Evolutionary conservation across 306 rosid species (phyloP), one percentile per base, ranked within the genome.

Genomic region (Cajanus cajan): DNA sequence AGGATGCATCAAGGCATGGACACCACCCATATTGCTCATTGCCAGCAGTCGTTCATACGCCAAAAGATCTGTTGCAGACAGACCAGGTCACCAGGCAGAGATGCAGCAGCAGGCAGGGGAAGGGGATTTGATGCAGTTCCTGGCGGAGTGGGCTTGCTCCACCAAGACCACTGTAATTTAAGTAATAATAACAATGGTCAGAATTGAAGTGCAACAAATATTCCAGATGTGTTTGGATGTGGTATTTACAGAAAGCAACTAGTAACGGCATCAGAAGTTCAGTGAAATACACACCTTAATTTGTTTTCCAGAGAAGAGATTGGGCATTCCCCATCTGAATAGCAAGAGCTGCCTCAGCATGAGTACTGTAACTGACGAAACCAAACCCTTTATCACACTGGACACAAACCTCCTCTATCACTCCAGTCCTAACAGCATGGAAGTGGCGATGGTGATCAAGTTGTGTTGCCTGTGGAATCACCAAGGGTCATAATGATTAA

Each of bases 351-450:
- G 98, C 98, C 90, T 95, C 98, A 3, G 92, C 86, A 45, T 92
- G 98, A 22, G 88, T 85, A 82, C 85, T 87, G 66, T 82, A 95
- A 80, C 98, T 89, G 87, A 95, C 98, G 79, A 95, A 95, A 58
- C 98, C 98, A 90, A 95, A 95, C 44, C 98, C 98, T 76, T 95
- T 95, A 51, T 95, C 98, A 33, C 97, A 92, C 85, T 95, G 98
- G 63, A 95, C 90, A 48, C 98, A 92, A 8, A 95, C 97, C 88
- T 95, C 98, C 86, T 95, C 98, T 55, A 95, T 89, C 36, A 91
- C 88, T 33, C 98, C 98, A 83, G 96, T 94, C 70, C 98, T 97
- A 82, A 94, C 94, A 64, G 87, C 9, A 83, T 94, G 90, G 74
- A 94, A 94, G 81, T 94, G 95, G 28, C 97, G 92, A 85, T 94